Base-by-base conservation (phyloP, 176 grass and related monocot genomes). In the Phragmites australis region DNA sequence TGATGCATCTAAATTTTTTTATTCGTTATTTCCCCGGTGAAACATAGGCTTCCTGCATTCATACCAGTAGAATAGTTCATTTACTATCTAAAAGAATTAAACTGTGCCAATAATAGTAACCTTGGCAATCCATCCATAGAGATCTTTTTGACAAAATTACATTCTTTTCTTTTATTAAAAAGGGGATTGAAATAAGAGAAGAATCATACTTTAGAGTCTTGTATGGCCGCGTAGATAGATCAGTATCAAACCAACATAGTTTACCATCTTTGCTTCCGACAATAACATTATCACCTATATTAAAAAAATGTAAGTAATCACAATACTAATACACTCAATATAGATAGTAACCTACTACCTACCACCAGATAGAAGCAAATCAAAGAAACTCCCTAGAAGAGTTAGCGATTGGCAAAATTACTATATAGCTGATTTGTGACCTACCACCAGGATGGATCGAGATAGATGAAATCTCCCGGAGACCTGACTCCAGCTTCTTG, bases 221-320 rank as follows among this genome's bases (percentile, higher is more conserved):
- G 75, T 99, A 99, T 19, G 96, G 88, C 18, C 82, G 70, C 6
- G 93, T 89, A 23, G 92, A 95, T 49, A 93, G 74, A 76, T 99
- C 96, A 30, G 93, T 91, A 91, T 99, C 96, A 51, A 99, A 99
- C 96, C 96, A 99, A 43, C 96, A 95, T 70, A 99, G 31, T 89
- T 95, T 99, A 27, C 96, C 96, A 72, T 99, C 96, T 84, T 84
- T 95, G 84, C 96, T 99, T 53, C 96, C 96, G 6, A 95, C 96
- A 42, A 99, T 90, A 86, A 99, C 66, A 86, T 99, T 94, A 88
- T 95, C 96, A 78, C 96, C 96, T 99, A 85, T 27, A 86, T 19
- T 44, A 68, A 51, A 67, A 15, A 59, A 91, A 51, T 68, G 15
- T 27, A 71, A 71, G 11, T 54, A 10, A 71, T 60, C 58, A 71